Base-by-base conservation (phyloP, 768 basidiomycete genomes). In the Boletus reticuloceps region DNA sequence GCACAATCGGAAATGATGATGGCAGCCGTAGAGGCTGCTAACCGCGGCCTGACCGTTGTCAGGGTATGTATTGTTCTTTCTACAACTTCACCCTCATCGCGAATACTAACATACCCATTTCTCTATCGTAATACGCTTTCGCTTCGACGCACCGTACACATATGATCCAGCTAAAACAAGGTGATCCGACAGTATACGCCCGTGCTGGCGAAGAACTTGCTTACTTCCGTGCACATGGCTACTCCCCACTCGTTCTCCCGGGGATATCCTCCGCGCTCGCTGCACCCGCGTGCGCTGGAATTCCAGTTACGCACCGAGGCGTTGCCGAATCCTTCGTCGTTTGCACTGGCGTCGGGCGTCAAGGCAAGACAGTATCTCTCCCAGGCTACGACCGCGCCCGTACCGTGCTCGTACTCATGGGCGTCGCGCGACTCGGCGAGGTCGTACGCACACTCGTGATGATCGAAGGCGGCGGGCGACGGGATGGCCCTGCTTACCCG, bases 1-100 rank as follows among this genome's bases (percentile, higher is more conserved):
- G 94, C 95, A 2, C 97, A 99, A 69, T 82, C 79, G 37, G 97
- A 98, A 73, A 85, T 98, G 80, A 96, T 97, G 93, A 84, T 89
- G 56, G 83, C 88, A 6, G 97, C 94, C 3, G 74, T 98, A 10
- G 89, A 88, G 32, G 94, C 86, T 13, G 95, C 93, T 1, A 75
- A 72, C 47, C 79, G 77, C 17, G 97, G 96, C 0, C 73, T 93
- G 55, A 88, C 84, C 7, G 95, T 99, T 25, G 89, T 99, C 34
- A 78, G 96, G 50, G 91, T 92, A 64, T 46, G 88, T 32, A n/a
- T 8, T 36, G 1, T 1, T 77, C 1, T 27, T 48, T 12, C 19
- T 14, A 1, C n/a, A 4, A 20, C 12, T 9, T 36, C 37, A 19
- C 14, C 3, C 6, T 39, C 37, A 4, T 17, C 25, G 37, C 31